Conservation (phyloP, 2,329 filamentous ascomycete genomes). For the Daldinia sp. region DNA sequence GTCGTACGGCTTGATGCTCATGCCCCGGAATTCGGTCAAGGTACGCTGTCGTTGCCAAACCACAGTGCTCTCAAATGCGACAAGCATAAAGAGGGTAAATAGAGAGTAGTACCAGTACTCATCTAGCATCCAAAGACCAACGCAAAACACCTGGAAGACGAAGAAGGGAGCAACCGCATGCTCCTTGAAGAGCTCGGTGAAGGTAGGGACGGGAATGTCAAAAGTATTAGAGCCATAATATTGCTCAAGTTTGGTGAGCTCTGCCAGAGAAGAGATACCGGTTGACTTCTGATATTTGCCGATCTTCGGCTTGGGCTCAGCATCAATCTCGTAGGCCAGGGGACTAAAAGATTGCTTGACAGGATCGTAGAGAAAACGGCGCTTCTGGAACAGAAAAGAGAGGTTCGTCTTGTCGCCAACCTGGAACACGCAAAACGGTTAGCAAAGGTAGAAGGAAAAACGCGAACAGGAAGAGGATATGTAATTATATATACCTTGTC, state of each 20-base stretch:
- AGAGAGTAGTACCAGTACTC: slow-evolving; percentile 99
- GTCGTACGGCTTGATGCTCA: slow-evolving; percentile 99
- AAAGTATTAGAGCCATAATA: slow-evolving; percentile 98
- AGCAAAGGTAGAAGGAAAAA: neutral
- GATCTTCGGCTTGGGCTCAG: slow-evolving; percentile 83
- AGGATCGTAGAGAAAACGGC: slow-evolving; percentile 87
- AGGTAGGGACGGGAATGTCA: slow-evolving; percentile 96
- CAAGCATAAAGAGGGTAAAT: slow-evolving; percentile 98
- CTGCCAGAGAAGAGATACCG: slow-evolving; percentile 79
- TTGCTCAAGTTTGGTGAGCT: slow-evolving; percentile 83
- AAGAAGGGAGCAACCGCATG: slow-evolving; percentile 99
- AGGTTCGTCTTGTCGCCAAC: slow-evolving; percentile 78
- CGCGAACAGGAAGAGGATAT: slow-evolving; percentile 1
- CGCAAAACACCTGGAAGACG: slow-evolving; percentile 98
- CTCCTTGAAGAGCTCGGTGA: slow-evolving; percentile 96
- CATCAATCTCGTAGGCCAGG: slow-evolving; percentile 84
- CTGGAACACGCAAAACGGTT: slow-evolving; percentile 54
- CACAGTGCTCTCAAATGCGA: slow-evolving; percentile 96
- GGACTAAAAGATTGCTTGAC: slow-evolving; percentile 82
- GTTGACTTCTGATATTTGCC: slow-evolving; percentile 82
- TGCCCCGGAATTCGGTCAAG: slow-evolving; percentile 94
- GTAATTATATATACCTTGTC: slow-evolving; percentile 68
- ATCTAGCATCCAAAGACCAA: slow-evolving; percentile 97
- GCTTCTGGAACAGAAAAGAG: slow-evolving; percentile 98
- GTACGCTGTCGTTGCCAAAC: slow-evolving; percentile 99